Percentiles rank a stretch among this genome's conserved stretches.
Evolutionary conservation across 164 flowering plant genomes (phyloP).

Genomic region (Piper betle): DNA sequence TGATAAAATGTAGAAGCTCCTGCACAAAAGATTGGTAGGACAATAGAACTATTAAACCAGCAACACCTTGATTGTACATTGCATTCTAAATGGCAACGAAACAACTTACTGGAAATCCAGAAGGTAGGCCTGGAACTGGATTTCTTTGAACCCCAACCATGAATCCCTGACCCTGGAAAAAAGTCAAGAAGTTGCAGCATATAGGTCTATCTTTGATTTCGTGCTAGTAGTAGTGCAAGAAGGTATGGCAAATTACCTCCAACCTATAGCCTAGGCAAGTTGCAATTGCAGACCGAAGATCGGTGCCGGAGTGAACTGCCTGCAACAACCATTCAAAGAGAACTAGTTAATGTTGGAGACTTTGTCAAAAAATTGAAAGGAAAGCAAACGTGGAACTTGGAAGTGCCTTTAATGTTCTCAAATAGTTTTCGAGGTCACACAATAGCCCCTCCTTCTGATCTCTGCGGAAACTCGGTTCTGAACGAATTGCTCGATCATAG

Average conservation of each 20-base stretch:
- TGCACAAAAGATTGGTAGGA: slow-evolving; percentile 19
- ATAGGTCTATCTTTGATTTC: not conserved
- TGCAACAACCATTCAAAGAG: slow-evolving; percentile 10
- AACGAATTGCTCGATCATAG: slow-evolving; percentile 92
- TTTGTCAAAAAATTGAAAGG: not conserved
- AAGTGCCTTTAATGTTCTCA: slow-evolving; percentile 90
- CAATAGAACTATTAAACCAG: too few species aligned
- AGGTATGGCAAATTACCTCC: slow-evolving; percentile 35
- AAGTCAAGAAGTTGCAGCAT: slow-evolving; percentile 4
- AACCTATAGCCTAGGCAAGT: slow-evolving; percentile 88
- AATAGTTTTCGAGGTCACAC: slow-evolving; percentile 81
- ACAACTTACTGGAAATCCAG: slow-evolving; percentile 61
- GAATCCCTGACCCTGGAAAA: slow-evolving; percentile 79
- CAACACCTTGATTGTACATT: too few species aligned
- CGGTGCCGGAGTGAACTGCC: slow-evolving; percentile 99
- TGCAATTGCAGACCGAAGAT: slow-evolving; percentile 85
- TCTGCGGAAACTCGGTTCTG: slow-evolving; percentile 69
- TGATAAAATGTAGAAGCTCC: slow-evolving; percentile 66
- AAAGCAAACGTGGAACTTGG: not conserved
- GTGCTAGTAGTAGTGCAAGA: not conserved
- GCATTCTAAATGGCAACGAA: not conserved
- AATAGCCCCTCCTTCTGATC: slow-evolving; percentile 87
- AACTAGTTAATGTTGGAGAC: not conserved
- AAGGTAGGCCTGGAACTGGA: slow-evolving; percentile 77
- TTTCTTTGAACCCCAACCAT: slow-evolving; percentile 94